phyloP scores from a whole-genome alignment of 2,329 filamentous ascomycete species.

The Ophiognomonia clavigignenti-juglandacearum region DNA sequence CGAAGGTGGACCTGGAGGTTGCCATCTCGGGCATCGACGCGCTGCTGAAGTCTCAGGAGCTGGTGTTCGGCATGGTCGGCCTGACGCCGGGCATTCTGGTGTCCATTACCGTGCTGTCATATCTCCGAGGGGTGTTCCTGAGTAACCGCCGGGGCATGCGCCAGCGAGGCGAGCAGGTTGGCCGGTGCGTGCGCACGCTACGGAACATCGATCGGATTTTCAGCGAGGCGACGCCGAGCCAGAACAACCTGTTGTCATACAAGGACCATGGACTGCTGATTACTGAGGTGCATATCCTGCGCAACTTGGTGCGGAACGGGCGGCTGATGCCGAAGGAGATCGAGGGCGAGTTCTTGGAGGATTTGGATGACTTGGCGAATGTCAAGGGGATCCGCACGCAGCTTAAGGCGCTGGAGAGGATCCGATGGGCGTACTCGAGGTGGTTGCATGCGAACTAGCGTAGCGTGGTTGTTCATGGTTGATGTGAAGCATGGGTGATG shows the following conservation, averaged over 20 bases:
- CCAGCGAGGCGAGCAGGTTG: conserved; percentile 55
- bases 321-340: conserved; percentile 66
- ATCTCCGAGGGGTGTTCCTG: conserved; percentile 66
- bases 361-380: conserved; percentile 81
- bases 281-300: conserved; percentile 82
- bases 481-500: neutral
- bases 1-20: conserved; percentile 95
- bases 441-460: conserved; percentile 48
- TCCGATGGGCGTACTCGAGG: conserved; percentile 84
- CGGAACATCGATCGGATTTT: conserved; percentile 84
- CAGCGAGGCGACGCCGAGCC: conserved; percentile 57
- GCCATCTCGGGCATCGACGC: conserved; percentile 95
- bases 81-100: conserved; percentile 91
- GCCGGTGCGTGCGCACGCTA: conserved; percentile 70
- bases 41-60: conserved; percentile 89
- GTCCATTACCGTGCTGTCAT: conserved; percentile 67
- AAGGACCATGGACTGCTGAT: conserved; percentile 88
- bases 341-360: conserved; percentile 80
- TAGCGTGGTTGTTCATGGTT: neutral
- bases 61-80: conserved; percentile 96
- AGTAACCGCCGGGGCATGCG: conserved; percentile 66
- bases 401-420: conserved; percentile 71
- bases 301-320: conserved; percentile 55
- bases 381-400: conserved; percentile 76
- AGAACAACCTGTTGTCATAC: conserved; percentile 74